Evolutionary conservation across 2,329 filamentous ascomycete genomes (phyloP), one percentile per base, ranked within the genome.

Genomic region (Fusarium sp.): DNA sequence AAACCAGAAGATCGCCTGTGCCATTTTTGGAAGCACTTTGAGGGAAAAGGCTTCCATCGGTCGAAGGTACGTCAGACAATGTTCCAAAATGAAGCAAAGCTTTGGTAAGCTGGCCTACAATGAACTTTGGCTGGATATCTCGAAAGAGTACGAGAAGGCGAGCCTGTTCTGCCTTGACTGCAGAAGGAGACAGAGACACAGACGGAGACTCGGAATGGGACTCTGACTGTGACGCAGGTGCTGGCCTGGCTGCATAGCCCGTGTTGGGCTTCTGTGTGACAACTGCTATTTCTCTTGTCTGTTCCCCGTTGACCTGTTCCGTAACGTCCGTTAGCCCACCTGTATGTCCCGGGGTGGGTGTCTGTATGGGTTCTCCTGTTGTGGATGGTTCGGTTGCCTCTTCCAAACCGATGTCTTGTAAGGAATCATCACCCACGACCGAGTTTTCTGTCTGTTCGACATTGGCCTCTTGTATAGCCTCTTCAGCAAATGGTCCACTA

Each of bases 41-140:
- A 3, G 88, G 88, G 55, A 90, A 90, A 4, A 78, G 79, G 67
- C 85, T 81, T 29, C 82, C 77, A 1, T 84, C 82, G n/a, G 87
- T 84, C 8, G 85, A 83, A 10, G 85, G 85, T 7, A 84, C 85
- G 29, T 84, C 85, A 40, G 87, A 86, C 47, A 87, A 83, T 27
- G 88, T 87, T 10, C 89, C 88, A 77, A 90, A 91, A 70, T 88
- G 90, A n/a, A 86, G 84, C 57, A 91, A 75, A 3, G 87, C 88
- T 70, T 86, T 90, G 74, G 87, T 90, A 34, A 91, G 80, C 72
- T 89, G 88, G 64, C 90, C 87, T 22, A 90, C 88, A 1, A 91
- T 5, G 83, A 80, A 11, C 83, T 73, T 43, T 12, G 88, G 88
- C 67, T 87, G 83, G 13, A 90, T 78, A 44, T 82, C 86, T 49